Percentiles rank a stretch among this genome's conserved stretches.
Conservation (phyloP, 2,329 filamentous ascomycete genomes). For the Pyrenochaeta sp. region DNA sequence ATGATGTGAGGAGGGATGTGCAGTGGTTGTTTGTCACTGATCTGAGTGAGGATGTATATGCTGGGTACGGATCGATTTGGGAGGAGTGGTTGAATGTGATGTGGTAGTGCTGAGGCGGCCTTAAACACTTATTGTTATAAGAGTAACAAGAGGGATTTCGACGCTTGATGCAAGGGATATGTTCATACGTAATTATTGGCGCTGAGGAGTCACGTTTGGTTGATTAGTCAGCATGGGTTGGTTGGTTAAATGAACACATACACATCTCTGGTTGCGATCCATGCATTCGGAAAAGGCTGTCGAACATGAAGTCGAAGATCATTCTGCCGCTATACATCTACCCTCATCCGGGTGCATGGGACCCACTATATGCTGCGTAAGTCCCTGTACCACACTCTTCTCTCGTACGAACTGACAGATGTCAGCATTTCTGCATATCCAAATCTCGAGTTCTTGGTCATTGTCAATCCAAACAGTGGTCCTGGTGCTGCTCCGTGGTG, state of each 20-base stretch:
- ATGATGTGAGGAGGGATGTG: slow-evolving; percentile 26
- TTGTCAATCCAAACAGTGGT: slow-evolving; percentile 59
- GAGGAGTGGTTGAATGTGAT: slow-evolving; percentile 32
- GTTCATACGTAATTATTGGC: neutral
- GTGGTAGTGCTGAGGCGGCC: neutral
- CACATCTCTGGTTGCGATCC: neutral
- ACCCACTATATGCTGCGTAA: slow-evolving; percentile 58
- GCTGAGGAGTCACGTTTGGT: neutral
- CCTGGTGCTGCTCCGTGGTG: slow-evolving; percentile 56
- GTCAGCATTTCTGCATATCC: slow-evolving; percentile 41
- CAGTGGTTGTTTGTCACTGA: slow-evolving; percentile 36
- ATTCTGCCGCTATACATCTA: slow-evolving; percentile 62
- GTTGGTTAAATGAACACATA: neutral
- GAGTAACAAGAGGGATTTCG: neutral
- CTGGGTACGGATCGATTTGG: slow-evolving; percentile 25
- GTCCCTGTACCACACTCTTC: neutral
- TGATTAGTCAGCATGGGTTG: neutral
- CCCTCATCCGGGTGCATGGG: slow-evolving; percentile 57
- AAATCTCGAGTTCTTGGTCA: slow-evolving; percentile 58
- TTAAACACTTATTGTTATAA: neutral
- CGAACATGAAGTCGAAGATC: slow-evolving; percentile 40
- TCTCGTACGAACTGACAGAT: neutral
- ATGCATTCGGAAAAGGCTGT: no score
- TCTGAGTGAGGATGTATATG: slow-evolving; percentile 25
- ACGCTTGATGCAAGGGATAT: no score